Evolutionary conservation across 805 yeast species (phyloP).

Genomic region (Kodamaea restingae): DNA sequence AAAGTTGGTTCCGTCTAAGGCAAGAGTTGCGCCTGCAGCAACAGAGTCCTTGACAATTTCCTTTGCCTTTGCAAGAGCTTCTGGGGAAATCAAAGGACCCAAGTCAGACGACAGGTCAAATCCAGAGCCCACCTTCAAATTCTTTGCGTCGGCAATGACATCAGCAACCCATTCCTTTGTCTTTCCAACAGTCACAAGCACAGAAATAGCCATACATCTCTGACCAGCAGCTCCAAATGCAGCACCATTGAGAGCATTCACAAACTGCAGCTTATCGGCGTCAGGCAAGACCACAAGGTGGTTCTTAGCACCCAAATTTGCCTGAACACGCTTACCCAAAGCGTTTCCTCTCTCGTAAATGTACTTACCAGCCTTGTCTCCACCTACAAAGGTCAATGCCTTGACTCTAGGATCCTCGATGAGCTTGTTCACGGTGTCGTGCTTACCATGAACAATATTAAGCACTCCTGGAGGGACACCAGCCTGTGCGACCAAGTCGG

Average conservation of each 20-base stretch:
- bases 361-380: conserved; percentile 74
- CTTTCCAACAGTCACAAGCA: conserved; percentile 66
- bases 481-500: conserved; percentile 67
- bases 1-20: conserved; percentile 60
- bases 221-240: conserved; percentile 86
- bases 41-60: conserved; percentile 54
- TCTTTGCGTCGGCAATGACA: conserved; percentile 52
- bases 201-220: conserved; percentile 77
- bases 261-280: conserved; percentile 59
- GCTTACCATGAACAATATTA: conserved; percentile 70
- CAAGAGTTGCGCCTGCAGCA: conserved; percentile 57
- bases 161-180: conserved; percentile 62
- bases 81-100: conserved; percentile 70
- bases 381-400: conserved; percentile 77
- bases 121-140: conserved; percentile 61
- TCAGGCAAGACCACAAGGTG: conserved; percentile 72
- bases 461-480: conserved; percentile 74
- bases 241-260: conserved; percentile 67
- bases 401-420: conserved; percentile 69
- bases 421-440: conserved; percentile 66
- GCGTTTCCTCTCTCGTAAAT: conserved; percentile 63
- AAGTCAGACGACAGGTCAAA: conserved; percentile 58
- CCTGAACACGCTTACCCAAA: conserved; percentile 71
- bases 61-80: conserved; percentile 50
- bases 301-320: conserved; percentile 76